Evolutionary conservation across 352 stramenopile species (phyloP), one percentile per base, ranked within the genome.

Genomic region (Pelagophyceae sp.): DNA sequence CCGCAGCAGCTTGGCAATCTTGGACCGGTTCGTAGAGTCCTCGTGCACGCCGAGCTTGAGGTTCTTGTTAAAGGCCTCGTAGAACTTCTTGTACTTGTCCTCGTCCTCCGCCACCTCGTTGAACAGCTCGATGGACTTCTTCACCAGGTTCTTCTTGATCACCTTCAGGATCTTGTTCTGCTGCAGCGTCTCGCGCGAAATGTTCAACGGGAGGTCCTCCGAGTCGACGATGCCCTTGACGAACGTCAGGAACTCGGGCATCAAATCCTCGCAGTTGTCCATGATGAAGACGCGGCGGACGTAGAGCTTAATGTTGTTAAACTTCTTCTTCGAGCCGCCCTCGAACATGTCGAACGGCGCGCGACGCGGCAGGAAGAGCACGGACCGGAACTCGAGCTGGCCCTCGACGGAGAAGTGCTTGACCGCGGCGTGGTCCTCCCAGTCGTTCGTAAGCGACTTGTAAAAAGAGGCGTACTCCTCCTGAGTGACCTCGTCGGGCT

Each of bases 331-430:
- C 72, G 88, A 90, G 82, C 94, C 94, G 69, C 94, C 94, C 84
- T 99, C 96, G 82, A 99, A 99, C 95, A 99, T 98, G 87, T 99
- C 96, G 83, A 99, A 99, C 37, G 96, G 96, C 45, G 96, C 96
- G 80, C 96, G 93, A 90, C 67, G 67, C 65, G 96, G 96, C 58
- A 95, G 92, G 67, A 74, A 74, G 67, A 74, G 87, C 27, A 98
- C 95, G 33, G 96, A 94, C 82, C 95, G 94, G 91, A 99, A 99
- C 86, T 99, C 96, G 31, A 99, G 88, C 87, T 99, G 95, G 79
- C 96, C 96, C 82, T 99, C 96, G 63, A 99, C 96, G 72, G 90
- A 97, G 83, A 99, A 99, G 90, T 99, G 96, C 92, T 99, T 99
- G 32, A 98, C 94, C 1, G 87, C 92, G 31, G 91, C 90, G 84